These are phyloP conservation scores for Candida tammaniensis DNA, from an alignment of 805 yeast genomes.

Conservation along the genomic window DNA sequence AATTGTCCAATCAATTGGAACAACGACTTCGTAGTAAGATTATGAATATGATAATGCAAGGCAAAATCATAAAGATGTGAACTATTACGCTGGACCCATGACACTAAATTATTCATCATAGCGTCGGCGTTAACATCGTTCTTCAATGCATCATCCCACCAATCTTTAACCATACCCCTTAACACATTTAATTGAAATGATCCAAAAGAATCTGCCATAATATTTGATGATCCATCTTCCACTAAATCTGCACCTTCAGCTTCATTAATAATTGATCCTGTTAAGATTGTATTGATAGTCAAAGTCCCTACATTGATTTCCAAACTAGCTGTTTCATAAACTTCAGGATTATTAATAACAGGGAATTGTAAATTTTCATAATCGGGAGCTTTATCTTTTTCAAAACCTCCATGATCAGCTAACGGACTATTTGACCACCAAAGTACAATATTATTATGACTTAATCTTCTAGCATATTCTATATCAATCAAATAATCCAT, in stretches of 20 bases:
- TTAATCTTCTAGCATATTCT: conserved; percentile 76
- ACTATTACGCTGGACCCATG: conserved; percentile 80
- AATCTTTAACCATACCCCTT: conserved; percentile 70
- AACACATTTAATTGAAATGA: conserved; percentile 68
- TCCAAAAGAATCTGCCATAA: conserved; percentile 83
- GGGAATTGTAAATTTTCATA: conserved; percentile 67
- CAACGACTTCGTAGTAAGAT: conserved; percentile 76
- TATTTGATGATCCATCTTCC: conserved; percentile 43
- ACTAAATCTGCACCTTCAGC: conserved; percentile 83
- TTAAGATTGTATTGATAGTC: conserved; percentile 80
- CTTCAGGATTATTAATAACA: conserved; percentile 69
- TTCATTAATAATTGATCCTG: conserved; percentile 79
- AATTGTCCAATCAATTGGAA: conserved; percentile 80
- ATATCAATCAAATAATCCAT: conserved; percentile 79
- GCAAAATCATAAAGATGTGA: conserved; percentile 75
- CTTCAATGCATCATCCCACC: conserved; percentile 90
- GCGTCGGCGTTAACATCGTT: conserved; percentile 74
- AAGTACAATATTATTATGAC: conserved; percentile 62
- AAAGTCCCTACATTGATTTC: conserved; percentile 79
- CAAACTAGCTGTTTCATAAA: conserved; percentile 72
- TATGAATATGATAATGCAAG: conserved; percentile 83
- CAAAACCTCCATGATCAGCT: conserved; percentile 84
- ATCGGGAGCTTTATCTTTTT: conserved; percentile 56
- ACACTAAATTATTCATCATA: conserved; percentile 73
- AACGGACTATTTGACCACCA: conserved; percentile 90